Evolutionary conservation across 371 early-diverging fungal genomes (phyloP).

Genomic region (Mitosporidium daphniae): DNA sequence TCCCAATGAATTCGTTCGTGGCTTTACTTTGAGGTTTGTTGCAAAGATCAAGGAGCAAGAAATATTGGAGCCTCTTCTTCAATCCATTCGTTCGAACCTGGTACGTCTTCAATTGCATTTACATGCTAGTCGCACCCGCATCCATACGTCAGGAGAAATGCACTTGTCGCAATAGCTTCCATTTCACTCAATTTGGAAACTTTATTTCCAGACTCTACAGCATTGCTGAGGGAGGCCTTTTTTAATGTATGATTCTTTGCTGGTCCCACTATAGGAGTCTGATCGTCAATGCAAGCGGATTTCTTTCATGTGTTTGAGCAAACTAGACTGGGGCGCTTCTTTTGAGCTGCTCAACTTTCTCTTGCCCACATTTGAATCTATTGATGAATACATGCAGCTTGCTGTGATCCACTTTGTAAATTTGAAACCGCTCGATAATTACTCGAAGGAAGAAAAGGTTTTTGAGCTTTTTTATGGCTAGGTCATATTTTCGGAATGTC

Average conservation of each 20-base stretch:
- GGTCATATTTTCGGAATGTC: no score
- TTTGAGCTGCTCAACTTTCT: constrained; percentile 37
- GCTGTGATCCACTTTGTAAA: no score
- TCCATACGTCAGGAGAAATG: constrained; percentile 83
- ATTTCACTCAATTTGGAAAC: constrained; percentile 47
- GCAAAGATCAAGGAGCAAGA: constrained; percentile 69
- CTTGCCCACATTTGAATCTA: constrained; percentile 17
- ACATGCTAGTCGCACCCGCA: constrained; percentile 40
- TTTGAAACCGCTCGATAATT: no score
- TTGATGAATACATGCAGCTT: constrained; percentile 61
- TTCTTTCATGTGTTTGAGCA: constrained; percentile 51
- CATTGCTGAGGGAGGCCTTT: constrained; percentile 35
- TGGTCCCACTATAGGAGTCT: constrained; percentile 46
- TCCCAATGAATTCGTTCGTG: constrained; percentile 94
- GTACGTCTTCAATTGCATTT: constrained; percentile 10
- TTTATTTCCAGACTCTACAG: constrained; percentile 73
- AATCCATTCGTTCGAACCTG: constrained; percentile 44
- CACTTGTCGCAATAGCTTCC: constrained; percentile 50
- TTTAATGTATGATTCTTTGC: no score
- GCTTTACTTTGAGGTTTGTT: constrained; percentile 60
- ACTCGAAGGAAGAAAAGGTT: no score
- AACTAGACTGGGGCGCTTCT: constrained; percentile 27
- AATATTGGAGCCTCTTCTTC: constrained; percentile 60
- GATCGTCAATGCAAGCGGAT: constrained; percentile 66
- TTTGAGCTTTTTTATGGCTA: no score